Percentiles rank a stretch among this genome's conserved stretches.
These are phyloP conservation scores for Phytomonas francai DNA, from an alignment of 208 protist species.

Conservation along the genomic window DNA sequence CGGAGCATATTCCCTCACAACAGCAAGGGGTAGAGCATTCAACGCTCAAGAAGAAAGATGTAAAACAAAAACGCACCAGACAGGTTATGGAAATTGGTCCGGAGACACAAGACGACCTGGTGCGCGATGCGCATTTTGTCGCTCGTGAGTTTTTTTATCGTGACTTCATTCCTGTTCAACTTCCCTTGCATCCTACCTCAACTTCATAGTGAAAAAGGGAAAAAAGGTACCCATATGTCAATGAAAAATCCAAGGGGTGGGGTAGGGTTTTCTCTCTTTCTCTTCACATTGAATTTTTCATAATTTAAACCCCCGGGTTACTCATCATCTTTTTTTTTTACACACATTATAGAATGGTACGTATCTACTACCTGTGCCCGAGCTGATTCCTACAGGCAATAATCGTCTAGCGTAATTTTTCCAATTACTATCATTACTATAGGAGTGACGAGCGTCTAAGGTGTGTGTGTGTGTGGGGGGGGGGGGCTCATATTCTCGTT, in stretches of 20 bases:
- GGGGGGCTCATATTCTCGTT: not conserved
- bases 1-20: not conserved
- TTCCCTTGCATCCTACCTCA: not conserved
- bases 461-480: too few species aligned
- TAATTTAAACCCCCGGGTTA: not conserved
- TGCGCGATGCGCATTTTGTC: conserved; percentile 2
- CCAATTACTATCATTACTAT: not conserved
- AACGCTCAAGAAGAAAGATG: not conserved
- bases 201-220: not conserved
- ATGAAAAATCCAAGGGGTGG: not conserved
- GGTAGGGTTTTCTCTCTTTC: not conserved
- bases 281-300: not conserved
- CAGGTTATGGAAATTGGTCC: not conserved
- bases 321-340: not conserved
- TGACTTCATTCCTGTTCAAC: not conserved
- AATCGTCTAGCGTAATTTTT: not conserved
- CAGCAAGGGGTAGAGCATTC: not conserved
- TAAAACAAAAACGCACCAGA: not conserved
- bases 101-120: not conserved
- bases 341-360: not conserved
- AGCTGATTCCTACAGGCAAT: not conserved
- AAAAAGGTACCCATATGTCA: not conserved
- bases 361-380: not conserved
- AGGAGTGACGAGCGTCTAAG: not conserved
- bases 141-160: conserved; percentile 5